Conservation (phyloP, 345 rosid genomes). For the Arabidopsis arenosa region DNA sequence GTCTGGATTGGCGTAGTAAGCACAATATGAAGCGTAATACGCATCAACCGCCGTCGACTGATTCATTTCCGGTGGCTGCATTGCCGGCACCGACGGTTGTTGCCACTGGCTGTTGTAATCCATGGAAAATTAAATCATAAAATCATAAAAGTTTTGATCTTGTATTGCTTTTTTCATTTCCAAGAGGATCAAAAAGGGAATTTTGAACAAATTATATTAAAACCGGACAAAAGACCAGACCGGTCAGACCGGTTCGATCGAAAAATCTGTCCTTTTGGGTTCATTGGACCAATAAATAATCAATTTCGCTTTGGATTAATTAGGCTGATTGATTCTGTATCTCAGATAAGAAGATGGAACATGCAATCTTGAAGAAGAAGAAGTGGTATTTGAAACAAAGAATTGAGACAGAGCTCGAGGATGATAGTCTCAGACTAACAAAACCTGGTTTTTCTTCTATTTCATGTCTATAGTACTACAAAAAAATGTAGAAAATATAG, state of each 20-base stretch:
- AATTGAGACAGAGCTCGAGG: not conserved
- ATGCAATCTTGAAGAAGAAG: not conserved
- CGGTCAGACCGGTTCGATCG: constrained; percentile 5
- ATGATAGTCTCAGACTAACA: constrained; percentile 13
- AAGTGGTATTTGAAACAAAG: not conserved
- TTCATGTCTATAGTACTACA: constrained; percentile 2
- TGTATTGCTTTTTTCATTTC: not conserved
- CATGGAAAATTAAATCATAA: not conserved
- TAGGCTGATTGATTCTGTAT: not conserved
- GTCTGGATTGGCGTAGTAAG: constrained; percentile 31
- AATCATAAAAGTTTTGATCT: not conserved
- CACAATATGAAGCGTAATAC: constrained; percentile 26
- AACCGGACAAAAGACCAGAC: not conserved
- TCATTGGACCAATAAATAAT: not conserved
- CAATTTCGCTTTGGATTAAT: not conserved
- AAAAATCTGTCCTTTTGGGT: not conserved
- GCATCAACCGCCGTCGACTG: not conserved
- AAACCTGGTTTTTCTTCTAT: constrained; percentile 12
- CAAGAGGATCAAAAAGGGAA: not conserved
- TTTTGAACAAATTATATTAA: not conserved
- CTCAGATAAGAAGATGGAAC: not conserved
- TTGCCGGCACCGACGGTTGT: constrained; percentile 12
- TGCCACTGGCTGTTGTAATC: constrained; percentile 26
- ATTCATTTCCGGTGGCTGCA: constrained; percentile 14
- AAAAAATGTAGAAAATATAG: not conserved